These are phyloP conservation scores for Brassica balearica DNA, from an alignment of 441 rosid genomes.

Conservation along the genomic window DNA sequence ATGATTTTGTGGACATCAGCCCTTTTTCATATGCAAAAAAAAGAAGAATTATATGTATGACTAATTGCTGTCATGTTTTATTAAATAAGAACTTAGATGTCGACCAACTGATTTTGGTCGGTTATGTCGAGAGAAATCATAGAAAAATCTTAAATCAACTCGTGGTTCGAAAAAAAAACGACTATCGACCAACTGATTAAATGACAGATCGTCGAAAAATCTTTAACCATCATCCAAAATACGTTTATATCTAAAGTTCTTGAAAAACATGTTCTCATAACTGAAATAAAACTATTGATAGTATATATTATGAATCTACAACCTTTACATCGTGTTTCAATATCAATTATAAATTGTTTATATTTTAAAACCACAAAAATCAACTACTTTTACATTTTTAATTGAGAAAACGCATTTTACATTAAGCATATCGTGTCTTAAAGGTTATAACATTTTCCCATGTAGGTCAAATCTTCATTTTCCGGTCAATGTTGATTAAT, in stretches of 20 bases:
- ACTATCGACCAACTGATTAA: slow-evolving; percentile 6
- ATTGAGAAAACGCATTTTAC: background rate
- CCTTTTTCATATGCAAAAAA: background rate
- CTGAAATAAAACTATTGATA: background rate
- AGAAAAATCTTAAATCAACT: slow-evolving; percentile 5
- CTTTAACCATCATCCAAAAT: background rate
- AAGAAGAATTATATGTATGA: background rate
- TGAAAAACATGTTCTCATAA: background rate
- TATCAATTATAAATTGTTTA: background rate
- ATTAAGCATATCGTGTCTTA: background rate
- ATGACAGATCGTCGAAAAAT: background rate
- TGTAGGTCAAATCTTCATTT: background rate
- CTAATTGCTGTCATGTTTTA: background rate
- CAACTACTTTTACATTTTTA: background rate
- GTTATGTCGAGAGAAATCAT: slow-evolving; percentile 21
- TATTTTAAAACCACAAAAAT: background rate
- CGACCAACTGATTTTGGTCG: slow-evolving; percentile 35
- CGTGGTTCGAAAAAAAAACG: background rate
- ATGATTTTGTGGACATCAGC: slow-evolving; percentile 2
- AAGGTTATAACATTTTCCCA: background rate
- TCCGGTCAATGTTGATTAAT: background rate
- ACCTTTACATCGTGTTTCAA: background rate
- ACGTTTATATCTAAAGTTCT: slow-evolving; percentile 11
- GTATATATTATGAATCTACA: background rate
- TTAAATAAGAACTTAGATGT: background rate